Evolutionary conservation across 2,329 filamentous ascomycete species (phyloP).

Genomic region (Cadophora sp.): DNA sequence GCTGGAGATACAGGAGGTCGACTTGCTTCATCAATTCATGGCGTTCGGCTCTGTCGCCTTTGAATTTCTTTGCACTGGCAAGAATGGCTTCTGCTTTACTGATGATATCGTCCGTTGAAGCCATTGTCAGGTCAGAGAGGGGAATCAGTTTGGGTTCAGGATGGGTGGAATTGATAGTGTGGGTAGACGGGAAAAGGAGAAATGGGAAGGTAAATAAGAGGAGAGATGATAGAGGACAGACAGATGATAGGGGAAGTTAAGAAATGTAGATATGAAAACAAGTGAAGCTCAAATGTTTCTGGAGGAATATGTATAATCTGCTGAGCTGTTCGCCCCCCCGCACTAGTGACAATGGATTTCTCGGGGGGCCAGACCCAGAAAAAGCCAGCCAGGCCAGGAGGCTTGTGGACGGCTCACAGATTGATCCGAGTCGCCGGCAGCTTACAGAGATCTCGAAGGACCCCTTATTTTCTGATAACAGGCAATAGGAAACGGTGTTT

Average conservation of each 20-base stretch:
- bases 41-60: slow-evolving; percentile 26
- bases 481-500: too few relatives aligned
- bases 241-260: background rate
- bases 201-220: background rate
- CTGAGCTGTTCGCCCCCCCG: background rate
- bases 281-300: background rate
- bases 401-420: slow-evolving; percentile 4
- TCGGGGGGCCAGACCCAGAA: background rate
- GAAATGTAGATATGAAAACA: background rate
- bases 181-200: background rate
- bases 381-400: too few relatives aligned
- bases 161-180: background rate
- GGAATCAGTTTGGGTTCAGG: background rate
- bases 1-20: slow-evolving; percentile 28
- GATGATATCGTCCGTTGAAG: slow-evolving; percentile 15
- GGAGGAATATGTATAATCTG: too few relatives aligned
- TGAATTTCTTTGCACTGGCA: slow-evolving; percentile 26
- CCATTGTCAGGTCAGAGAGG: background rate
- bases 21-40: slow-evolving; percentile 29
- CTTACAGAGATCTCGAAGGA: too few relatives aligned
- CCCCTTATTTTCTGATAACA: too few relatives aligned
- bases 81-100: slow-evolving; percentile 18
- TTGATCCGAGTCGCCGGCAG: slow-evolving; percentile 4
- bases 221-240: background rate
- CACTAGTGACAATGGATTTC: slow-evolving; percentile 1